Conservation (phyloP, 768 basidiomycete genomes). For the Naganishia onofrii region DNA sequence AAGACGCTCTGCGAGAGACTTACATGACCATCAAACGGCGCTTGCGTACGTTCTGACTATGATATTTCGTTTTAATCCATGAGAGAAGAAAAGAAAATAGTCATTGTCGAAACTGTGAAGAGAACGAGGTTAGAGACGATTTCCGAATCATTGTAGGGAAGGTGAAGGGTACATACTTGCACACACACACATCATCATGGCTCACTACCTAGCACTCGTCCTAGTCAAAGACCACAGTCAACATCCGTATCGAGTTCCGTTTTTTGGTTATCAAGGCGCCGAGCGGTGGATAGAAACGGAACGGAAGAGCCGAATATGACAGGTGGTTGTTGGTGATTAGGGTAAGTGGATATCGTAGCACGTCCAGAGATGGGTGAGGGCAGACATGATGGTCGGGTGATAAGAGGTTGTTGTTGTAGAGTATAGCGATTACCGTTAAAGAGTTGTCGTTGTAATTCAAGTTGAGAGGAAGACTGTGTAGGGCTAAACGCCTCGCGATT, state of each 20-base stretch:
- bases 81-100: neutral
- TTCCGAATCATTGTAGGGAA: neutral
- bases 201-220: neutral
- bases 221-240: neutral
- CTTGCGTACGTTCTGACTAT: slow-evolving; percentile 5
- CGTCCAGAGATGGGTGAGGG: neutral
- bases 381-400: neutral
- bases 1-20: neutral
- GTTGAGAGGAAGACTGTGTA: neutral
- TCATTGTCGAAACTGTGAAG: neutral
- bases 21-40: slow-evolving; percentile 3
- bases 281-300: neutral
- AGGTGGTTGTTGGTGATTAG: neutral
- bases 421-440: neutral
- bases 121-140: neutral
- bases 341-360: neutral
- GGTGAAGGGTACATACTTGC: neutral
- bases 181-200: neutral
- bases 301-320: neutral
- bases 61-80: neutral
- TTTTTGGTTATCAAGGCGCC: neutral
- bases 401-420: neutral
- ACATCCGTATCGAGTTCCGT: neutral
- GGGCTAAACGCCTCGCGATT: neutral
- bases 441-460: neutral